Evolutionary conservation across 306 rosid genomes (phyloP), one percentile per base, ranked within the genome.

Genomic region (Luffa aegyptiaca): DNA sequence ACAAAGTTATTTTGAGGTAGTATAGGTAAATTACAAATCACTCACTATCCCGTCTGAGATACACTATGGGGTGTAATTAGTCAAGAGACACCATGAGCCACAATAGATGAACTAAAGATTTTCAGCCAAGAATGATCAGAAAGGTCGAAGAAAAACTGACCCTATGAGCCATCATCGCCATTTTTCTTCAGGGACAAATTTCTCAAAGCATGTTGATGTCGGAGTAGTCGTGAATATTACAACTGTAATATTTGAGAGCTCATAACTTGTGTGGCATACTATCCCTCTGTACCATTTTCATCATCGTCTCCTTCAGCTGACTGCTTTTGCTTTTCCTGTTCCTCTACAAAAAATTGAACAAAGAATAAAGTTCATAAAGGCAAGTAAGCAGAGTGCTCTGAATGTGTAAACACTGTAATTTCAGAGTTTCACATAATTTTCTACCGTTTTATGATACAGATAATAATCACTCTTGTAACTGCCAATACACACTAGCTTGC

Each of bases 261-360:
- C 8, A 41, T 14, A 16, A 42, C 2, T 36, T 36, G 71, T 36
- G 45, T 17, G 72, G 5, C 31, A 41, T 33, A 36, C 86, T 88
- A 84, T 39, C 86, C 87, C 51, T 51, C 78, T 52, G 79, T 35
- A 73, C 82, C 89, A 72, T 80, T 86, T 70, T 87, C 52, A 37
- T 75, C 94, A 26, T 93, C 92, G 21, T 93, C 90, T 86, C 87
- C 93, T 77, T 91, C 94, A 58, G 88, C 83, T 75, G 88, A 48
- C 83, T 89, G 86, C 66, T 87, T 90, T 69, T 92, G 88, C 83
- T 87, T 92, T 84, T 89, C 96, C 86, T 90, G 96, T 88, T 94
- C 94, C 92, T 84, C 97, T 92, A 89, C 77, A 55, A 52, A 64
- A 75, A 62, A 56, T 16, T 26, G 71, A 36, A 80, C 39, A n/a